Evolutionary conservation across 495 filamentous ascomycete genomes (phyloP), one percentile per base, ranked within the genome.

Genomic region (Neurospora sublineolata): DNA sequence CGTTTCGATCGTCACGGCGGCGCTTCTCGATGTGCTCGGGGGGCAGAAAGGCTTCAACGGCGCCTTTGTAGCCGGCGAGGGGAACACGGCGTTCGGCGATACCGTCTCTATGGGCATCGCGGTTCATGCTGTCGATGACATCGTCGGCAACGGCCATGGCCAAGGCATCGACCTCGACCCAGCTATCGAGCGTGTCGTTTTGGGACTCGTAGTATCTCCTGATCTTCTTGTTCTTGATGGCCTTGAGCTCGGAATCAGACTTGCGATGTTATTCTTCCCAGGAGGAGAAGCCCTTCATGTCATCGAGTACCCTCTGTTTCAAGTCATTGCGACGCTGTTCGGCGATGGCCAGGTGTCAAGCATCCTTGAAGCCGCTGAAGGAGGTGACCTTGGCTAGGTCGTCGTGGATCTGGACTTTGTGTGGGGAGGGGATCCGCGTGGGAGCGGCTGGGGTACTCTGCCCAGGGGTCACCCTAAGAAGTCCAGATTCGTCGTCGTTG

Each of bases 141-240:
- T 87, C 82, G 75, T 86, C 86, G 12, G 86, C 83, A 20, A 87
- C 76, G 10, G 76, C 78, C 73, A 80, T 80, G 16, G 87, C 86
- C 30, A 87, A 72, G 0, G 80, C 77, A 73, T 87, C 86, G 6
- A 87, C 84, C 76, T 87, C 82, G 6, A 85, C 68, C 85, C 85
- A 87, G 68, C 85, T 83, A 70, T 86, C 82, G 37, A 87, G 73
- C 1, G 81, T 70, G 39, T 82, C 77, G 71, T 88, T 88, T 73
- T 86, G 85, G 20, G 74, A 74, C 69, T 84, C 81, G 74, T 87
- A 87, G 70, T 85, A 86, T 8, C 68, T 40, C 5, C 82, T 70
- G 1, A 87, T 72, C 72, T 84, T 83, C 73, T 85, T 85, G 67
- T 83, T 81, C 74, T 82, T 79, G 68, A 87, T 84, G 3, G 67